Evolutionary conservation across 805 yeast genomes (phyloP).

Genomic region (Suhomyces sp.): DNA sequence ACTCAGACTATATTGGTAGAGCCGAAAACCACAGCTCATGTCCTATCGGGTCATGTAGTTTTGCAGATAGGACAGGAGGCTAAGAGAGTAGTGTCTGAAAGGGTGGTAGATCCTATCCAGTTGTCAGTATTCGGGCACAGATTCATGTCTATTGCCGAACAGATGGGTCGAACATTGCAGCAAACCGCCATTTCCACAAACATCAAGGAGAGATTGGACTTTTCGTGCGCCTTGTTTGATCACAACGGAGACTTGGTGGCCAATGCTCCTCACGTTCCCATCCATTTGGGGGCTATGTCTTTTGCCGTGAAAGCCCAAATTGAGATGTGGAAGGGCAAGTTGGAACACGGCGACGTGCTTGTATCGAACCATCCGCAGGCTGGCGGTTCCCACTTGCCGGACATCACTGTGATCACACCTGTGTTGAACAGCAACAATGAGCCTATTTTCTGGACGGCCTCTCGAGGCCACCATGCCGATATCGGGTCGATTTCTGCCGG

Average conservation of each 20-base stretch:
- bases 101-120: constrained; percentile 35
- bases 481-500: constrained; percentile 93
- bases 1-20: constrained; percentile 30
- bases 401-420: constrained; percentile 88
- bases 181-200: constrained; percentile 46
- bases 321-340: constrained; percentile 38
- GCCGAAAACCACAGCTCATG: constrained; percentile 29
- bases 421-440: constrained; percentile 53
- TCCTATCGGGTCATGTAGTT: constrained; percentile 26
- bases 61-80: constrained; percentile 18
- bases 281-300: constrained; percentile 49
- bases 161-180: constrained; percentile 45
- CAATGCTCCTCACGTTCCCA: constrained; percentile 47
- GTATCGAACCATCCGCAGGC: constrained; percentile 44
- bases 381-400: constrained; percentile 44
- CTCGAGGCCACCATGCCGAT: constrained; percentile 95
- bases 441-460: constrained; percentile 83
- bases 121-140: constrained; percentile 42
- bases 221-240: constrained; percentile 46
- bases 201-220: constrained; percentile 44
- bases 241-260: constrained; percentile 42
- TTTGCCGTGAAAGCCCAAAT: constrained; percentile 44
- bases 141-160: constrained; percentile 64
- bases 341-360: constrained; percentile 41
- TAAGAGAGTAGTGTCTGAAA: constrained; percentile 20